Conservation (phyloP, 2,329 filamentous ascomycete species). For the Dothidotthia symphoricarpi region DNA sequence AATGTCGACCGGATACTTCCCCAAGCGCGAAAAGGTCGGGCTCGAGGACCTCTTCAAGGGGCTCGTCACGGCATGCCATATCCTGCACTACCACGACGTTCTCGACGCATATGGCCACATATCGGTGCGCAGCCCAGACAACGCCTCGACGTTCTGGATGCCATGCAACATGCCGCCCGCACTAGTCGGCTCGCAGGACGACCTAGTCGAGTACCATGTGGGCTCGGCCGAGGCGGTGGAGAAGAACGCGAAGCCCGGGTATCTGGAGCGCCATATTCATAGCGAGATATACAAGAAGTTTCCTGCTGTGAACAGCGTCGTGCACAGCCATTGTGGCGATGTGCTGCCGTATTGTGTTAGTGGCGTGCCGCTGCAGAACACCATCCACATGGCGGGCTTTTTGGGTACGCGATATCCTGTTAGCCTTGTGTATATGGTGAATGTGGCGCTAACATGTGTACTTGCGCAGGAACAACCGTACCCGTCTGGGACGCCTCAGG, state of each 20-base stretch:
- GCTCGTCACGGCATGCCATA: slow-evolving; percentile 52
- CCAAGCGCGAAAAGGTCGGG: slow-evolving; percentile 40
- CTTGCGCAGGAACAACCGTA: slow-evolving; percentile 32
- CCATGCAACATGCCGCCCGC: slow-evolving; percentile 46
- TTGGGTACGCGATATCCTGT: slow-evolving; percentile 30
- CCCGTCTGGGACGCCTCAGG: slow-evolving; percentile 39
- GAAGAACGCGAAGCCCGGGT: slow-evolving; percentile 36
- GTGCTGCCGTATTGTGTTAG: slow-evolving; percentile 47
- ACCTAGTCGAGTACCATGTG: slow-evolving; percentile 48
- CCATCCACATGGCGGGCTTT: slow-evolving; percentile 47
- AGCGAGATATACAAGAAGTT: slow-evolving; percentile 48
- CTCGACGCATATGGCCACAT: slow-evolving; percentile 58
- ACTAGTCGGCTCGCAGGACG: slow-evolving; percentile 42
- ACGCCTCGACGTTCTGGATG: slow-evolving; percentile 49
- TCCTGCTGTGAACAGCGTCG: slow-evolving; percentile 44
- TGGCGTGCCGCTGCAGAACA: slow-evolving; percentile 40
- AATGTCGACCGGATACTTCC: slow-evolving; percentile 41
- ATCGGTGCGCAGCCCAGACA: slow-evolving; percentile 52
- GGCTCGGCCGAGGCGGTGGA: slow-evolving; percentile 42
- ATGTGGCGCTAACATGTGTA: not conserved
- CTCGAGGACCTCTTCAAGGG: slow-evolving; percentile 40
- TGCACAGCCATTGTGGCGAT: slow-evolving; percentile 46
- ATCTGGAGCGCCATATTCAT: slow-evolving; percentile 48
- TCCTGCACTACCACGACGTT: slow-evolving; percentile 53
- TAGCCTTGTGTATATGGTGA: not conserved